Evolutionary conservation across 176 grass and related monocot genomes (phyloP), one percentile per base, ranked within the genome.

Genomic region (Secale cereale): DNA sequence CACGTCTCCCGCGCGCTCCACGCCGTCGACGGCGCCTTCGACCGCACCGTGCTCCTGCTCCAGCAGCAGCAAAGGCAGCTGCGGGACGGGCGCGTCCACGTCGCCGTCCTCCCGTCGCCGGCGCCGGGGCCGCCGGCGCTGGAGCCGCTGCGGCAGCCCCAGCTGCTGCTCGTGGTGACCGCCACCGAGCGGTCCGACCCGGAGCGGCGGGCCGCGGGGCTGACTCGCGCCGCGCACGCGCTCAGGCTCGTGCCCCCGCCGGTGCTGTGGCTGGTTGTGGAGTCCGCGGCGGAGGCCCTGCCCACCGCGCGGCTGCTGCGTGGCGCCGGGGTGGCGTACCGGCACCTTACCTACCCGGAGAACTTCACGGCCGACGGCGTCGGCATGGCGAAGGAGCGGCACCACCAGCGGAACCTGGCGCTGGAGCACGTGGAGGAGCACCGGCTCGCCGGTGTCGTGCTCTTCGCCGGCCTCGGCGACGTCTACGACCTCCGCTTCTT

Each of bases 221-320:
- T 98, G 63, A 93, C 87, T 46, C 76, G 93, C 65, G 82, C 91
- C 68, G 91, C 93, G 54, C 91, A 94, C 83, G 86, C 89, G 10
- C 66, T 98, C 59, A 70, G 85, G 1, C 86, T 94, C 19, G 96
- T 95, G 74, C 68, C 89, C 27, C 80, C 93, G 32, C 96, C 96
- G 4, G 56, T 98, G 74, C 85, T 98, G 72, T 98, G 96, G 96
- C 85, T 98, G 78, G 91, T 98, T 11, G 96, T 95, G 46, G 93
- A 98, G 85, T 83, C 77, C 2, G 65, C 77, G 39, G 16, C 31
- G 27, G 91, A 87, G 11, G 89, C 78, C 7, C 39, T 74, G 1
- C n/a, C 59, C 3, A 98, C 96, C 4, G 91, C 91, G 33, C 83
- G 67, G 46, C 80, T 95, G 86, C 86, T 98, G 31, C 86, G 96